phyloP scores from a whole-genome alignment of 2,329 filamentous ascomycete genomes.

The Alternaria alternata region DNA sequence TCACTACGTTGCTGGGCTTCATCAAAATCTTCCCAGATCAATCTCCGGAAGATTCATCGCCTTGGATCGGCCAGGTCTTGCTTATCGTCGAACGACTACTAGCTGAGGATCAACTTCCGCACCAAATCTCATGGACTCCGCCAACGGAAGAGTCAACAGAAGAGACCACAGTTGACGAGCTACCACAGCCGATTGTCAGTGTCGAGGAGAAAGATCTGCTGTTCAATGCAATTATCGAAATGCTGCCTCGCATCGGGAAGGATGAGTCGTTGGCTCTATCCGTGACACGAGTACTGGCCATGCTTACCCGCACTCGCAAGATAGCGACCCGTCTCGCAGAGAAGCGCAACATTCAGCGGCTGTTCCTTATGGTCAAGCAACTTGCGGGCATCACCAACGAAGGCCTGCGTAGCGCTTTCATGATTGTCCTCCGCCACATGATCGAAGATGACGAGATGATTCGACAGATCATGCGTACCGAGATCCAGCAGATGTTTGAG shows the following conservation, averaged over 20 bases:
- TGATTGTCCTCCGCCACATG: slow-evolving; percentile 89
- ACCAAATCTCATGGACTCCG: slow-evolving; percentile 73
- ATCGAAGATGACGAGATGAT: slow-evolving; percentile 93
- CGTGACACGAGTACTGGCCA: slow-evolving; percentile 81
- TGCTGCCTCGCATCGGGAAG: slow-evolving; percentile 86
- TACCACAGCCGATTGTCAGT: slow-evolving; percentile 69
- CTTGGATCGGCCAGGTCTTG: slow-evolving; percentile 91
- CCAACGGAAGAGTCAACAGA: slow-evolving; percentile 58
- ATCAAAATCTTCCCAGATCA: slow-evolving; percentile 74
- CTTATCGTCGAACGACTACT: slow-evolving; percentile 89
- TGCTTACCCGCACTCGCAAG: slow-evolving; percentile 80
- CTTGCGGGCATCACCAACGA: slow-evolving; percentile 80
- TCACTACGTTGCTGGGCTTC: slow-evolving; percentile 78
- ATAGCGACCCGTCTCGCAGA: slow-evolving; percentile 81
- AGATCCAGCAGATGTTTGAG: slow-evolving; percentile 83
- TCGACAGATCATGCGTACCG: slow-evolving; percentile 88
- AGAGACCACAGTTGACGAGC: slow-evolving; percentile 64
- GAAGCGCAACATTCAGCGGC: slow-evolving; percentile 84
- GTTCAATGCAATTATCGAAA: slow-evolving; percentile 79
- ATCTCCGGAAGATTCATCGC: slow-evolving; percentile 78
- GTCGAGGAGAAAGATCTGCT: slow-evolving; percentile 73
- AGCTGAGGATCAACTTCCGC: slow-evolving; percentile 85
- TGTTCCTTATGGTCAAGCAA: slow-evolving; percentile 97
- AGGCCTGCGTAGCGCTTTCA: slow-evolving; percentile 76
- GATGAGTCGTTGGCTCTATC: slow-evolving; percentile 86